A percentile compares a stretch with the other conserved stretches of the same genome.
These are phyloP conservation scores for Ogataea salicorniae DNA, from an alignment of 805 yeast species.

Conservation along the genomic window DNA sequence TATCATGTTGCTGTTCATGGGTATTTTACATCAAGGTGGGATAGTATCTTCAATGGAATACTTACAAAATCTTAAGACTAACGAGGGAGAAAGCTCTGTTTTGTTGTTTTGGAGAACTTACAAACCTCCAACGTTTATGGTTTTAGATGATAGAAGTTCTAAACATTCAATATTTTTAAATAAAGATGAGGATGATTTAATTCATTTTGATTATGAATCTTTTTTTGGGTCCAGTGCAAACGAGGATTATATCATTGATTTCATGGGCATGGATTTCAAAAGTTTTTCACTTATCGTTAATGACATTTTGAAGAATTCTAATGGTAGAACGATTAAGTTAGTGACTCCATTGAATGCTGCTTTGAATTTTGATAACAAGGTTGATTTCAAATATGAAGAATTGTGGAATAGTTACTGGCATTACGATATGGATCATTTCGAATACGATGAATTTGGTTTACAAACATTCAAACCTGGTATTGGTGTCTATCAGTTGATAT, in stretches of 20 bases:
- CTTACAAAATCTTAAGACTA: constrained; percentile 22
- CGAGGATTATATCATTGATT: constrained; percentile 31
- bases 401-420: constrained; percentile 43
- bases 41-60: constrained; percentile 59
- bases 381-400: constrained; percentile 7
- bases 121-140: constrained; percentile 86
- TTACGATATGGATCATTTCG: constrained; percentile 72
- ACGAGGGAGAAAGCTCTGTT: constrained; percentile 27
- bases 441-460: constrained; percentile 35
- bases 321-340: constrained; percentile 10
- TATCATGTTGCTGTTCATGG: constrained; percentile 59
- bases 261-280: constrained; percentile 39
- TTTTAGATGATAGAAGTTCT: constrained; percentile 5
- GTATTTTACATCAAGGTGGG: constrained; percentile 87
- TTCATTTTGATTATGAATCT: constrained; percentile 11
- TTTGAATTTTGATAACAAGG: constrained; percentile 10
- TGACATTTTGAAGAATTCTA: constrained; percentile 1
- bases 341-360: constrained; percentile 28
- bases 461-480: constrained; percentile 58
- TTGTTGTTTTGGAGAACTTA: constrained; percentile 92
- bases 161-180: constrained; percentile 10
- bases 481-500: constrained; percentile 39
- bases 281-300: constrained; percentile 14
- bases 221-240: background rate
- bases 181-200: constrained; percentile 20